Conservation (phyloP, 257 asterid species). For the Capsicum chinense region DNA sequence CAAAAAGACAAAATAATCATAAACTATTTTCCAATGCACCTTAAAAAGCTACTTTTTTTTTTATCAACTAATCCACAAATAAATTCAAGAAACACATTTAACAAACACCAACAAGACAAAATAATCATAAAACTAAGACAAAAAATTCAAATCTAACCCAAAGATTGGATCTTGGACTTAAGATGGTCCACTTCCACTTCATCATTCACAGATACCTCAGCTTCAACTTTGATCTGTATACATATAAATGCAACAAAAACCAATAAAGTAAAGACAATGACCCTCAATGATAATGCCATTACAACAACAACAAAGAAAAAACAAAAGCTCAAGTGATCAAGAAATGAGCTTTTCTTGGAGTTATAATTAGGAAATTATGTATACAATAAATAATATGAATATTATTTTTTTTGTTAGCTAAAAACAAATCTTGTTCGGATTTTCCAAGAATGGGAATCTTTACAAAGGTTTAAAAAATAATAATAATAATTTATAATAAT, state of each 20-base stretch:
- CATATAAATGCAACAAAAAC: slow-evolving; percentile 31
- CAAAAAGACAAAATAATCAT: neutral
- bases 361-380: neutral
- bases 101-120: neutral
- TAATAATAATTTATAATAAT: neutral
- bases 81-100: neutral
- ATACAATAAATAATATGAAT: neutral
- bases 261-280: neutral
- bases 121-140: slow-evolving; percentile 13
- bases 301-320: neutral
- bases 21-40: neutral
- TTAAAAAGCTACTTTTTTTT: too few relatives aligned
- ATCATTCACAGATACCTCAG: slow-evolving; percentile 38
- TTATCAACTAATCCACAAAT: neutral
- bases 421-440: slow-evolving; percentile 11
- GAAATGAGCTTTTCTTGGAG: neutral
- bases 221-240: slow-evolving; percentile 51
- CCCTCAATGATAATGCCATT: slow-evolving; percentile 22
- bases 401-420: neutral
- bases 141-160: slow-evolving; percentile 57
- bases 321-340: slow-evolving; percentile 12
- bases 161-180: slow-evolving; percentile 64
- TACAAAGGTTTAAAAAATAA: neutral
- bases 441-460: slow-evolving; percentile 23
- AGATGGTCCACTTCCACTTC: slow-evolving; percentile 52